Evolutionary conservation across 2,329 filamentous ascomycete species (phyloP), one percentile per base, ranked within the genome.

Genomic region (Elsinoe necatrix): DNA sequence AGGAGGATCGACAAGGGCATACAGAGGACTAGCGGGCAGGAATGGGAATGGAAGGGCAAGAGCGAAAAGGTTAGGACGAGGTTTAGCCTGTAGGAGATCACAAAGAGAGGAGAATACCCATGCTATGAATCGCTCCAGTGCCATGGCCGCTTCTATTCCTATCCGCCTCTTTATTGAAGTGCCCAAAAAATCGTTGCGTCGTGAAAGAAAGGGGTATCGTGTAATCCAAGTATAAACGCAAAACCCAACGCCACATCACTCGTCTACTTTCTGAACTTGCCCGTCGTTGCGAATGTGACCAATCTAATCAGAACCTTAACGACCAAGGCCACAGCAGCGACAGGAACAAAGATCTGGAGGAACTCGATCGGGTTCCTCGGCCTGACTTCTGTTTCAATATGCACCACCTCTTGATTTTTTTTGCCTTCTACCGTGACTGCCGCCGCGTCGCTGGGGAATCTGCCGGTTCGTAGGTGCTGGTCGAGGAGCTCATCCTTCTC

Each of bases 1-100:
- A 82, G 91, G 63, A 83, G 93, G 65, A 85, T 97, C 42, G 92
- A 97, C 69, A 91, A 90, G 72, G 92, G 91, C 0, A 87, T 98
- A 62, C 88, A 77, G 76, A 83, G 71, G 75, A 85, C 72, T 47
- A 84, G 82, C 71, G 89, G 89, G 35, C 81, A 89, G 63, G 88
- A 95, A 68, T 97, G 93, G 92, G 83, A 96, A 69, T 98, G 93
- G 93, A 95, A 95, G 75, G 86, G 87, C 9, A 84, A 84, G 68
- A 95, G 93, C 85, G 93, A 98, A 75, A 96, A 96, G 77, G 79
- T 87, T 67, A 80, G 93, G 66, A 97, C 92, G 63, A 85, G 89
- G 69, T 98, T 97, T 75, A 93, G 95, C 72, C 77, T 98, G 68
- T 97, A 73, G 59, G 14, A 1, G 20, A 6, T 31, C 14, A 8